Conservation (phyloP, 352 stramenopile genomes). For the Phytopythium sindhum region DNA sequence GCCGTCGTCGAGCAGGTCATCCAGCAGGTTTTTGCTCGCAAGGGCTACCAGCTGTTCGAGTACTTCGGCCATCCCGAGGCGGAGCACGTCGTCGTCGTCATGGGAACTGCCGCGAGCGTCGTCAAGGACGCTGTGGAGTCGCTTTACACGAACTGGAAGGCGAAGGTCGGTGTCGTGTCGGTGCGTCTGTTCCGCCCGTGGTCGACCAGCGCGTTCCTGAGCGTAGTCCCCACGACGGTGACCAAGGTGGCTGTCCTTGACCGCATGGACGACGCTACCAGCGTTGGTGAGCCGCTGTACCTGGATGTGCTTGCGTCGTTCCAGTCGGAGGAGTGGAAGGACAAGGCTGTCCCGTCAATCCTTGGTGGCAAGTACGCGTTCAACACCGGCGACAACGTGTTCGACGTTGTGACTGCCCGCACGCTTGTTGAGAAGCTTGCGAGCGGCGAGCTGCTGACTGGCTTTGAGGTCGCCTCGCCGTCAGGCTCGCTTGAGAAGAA, state of each 20-base stretch:
- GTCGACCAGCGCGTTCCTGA: constrained; percentile 73
- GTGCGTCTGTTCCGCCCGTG: constrained; percentile 92
- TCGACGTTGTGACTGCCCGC: constrained; percentile 83
- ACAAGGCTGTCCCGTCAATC: constrained; percentile 54
- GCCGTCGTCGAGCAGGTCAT: constrained; percentile 78
- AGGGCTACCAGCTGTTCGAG: constrained; percentile 91
- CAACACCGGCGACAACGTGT: constrained; percentile 55
- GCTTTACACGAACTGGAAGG: constrained; percentile 82
- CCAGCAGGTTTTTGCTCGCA: constrained; percentile 66
- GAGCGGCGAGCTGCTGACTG: constrained; percentile 53
- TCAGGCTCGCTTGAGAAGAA: constrained; percentile 23
- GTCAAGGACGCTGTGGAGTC: constrained; percentile 87
- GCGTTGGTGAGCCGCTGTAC: constrained; percentile 89
- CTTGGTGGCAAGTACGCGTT: constrained; percentile 84
- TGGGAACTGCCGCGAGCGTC: constrained; percentile 87
- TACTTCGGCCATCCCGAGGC: constrained; percentile 85
- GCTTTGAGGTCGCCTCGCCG: constrained; percentile 61
- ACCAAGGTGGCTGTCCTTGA: constrained; percentile 90
- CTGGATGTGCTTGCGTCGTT: constrained; percentile 91
- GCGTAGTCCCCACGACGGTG: constrained; percentile 63
- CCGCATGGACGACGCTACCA: constrained; percentile 84
- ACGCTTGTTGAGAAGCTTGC: constrained; percentile 68
- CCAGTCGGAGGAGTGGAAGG: constrained; percentile 69
- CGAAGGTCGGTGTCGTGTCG: constrained; percentile 82
- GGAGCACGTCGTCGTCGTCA: constrained; percentile 87